A percentile compares a stretch with the other conserved stretches of the same genome.
These are phyloP conservation scores for Paraurostyla sp. DNA, from an alignment of 73 alveolate species.

Conservation along the genomic window DNA sequence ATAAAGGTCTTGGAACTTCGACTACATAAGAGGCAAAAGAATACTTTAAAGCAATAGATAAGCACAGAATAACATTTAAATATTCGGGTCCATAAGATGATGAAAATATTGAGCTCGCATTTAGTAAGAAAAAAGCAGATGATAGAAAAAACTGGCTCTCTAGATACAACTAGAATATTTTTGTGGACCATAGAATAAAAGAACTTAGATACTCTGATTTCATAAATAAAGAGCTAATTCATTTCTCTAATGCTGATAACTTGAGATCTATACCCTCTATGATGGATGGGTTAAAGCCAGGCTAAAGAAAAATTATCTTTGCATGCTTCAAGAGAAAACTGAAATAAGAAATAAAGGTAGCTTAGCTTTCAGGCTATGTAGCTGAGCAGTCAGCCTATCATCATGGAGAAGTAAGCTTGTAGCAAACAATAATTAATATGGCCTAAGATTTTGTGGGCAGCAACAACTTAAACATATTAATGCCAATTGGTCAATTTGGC, in stretches of 20 bases:
- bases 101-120: constrained; percentile 87
- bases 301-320: constrained; percentile 95
- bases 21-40: constrained; percentile 99
- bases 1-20: constrained; percentile 99
- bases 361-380: constrained; percentile 98
- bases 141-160: constrained; percentile 90
- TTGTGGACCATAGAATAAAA: constrained; percentile 59
- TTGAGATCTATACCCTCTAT: constrained; percentile 96
- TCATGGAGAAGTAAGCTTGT: constrained; percentile 97
- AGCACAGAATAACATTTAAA: constrained; percentile 82
- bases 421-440: constrained; percentile 97
- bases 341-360: constrained; percentile 97
- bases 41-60: constrained; percentile 86
- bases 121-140: constrained; percentile 85
- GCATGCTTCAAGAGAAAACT: constrained; percentile 94
- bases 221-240: constrained; percentile 77
- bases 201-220: constrained; percentile 63
- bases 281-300: constrained; percentile 99
- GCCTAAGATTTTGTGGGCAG: constrained; percentile 99
- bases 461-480: constrained; percentile 95
- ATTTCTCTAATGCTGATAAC: constrained; percentile 84
- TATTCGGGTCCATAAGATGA: constrained; percentile 79
- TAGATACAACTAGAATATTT: background rate
- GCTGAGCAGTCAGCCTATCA: constrained; percentile 99
- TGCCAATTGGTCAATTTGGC: constrained; percentile 99